Base-by-base conservation (phyloP, 2,329 filamentous ascomycete genomes). In the Fusarium chaquense region DNA sequence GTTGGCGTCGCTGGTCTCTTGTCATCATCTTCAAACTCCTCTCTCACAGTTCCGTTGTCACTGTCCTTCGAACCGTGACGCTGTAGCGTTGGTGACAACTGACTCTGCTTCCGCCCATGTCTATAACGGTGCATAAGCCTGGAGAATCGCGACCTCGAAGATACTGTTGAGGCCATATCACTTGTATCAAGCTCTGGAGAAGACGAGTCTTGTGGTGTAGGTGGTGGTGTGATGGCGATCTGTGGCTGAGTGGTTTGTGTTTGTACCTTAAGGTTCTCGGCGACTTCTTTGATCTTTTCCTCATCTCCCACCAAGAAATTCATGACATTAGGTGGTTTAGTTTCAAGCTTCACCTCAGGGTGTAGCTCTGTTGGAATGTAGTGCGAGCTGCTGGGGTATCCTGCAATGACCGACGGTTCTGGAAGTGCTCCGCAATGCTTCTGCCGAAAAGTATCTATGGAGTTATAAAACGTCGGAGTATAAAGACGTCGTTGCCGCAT, bases 401-500 rank as follows among this genome's bases (percentile, higher is more conserved):
- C 38, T 9, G 6, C 13, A 4, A 22, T 12, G 7, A 9, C 38
- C 15, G 7, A 24, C 12, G 4, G 9, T 5, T 15, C 12, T 3
- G 10, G 15, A n/a, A 38, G 13, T 8, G n/a, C 4, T 11, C 22
- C 50, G 12, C 38, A 16, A 6, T 67, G 62, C 10, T 33, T 51
- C 20, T 43, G 32, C 8, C 62, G 67, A 8, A 68, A 68, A 1
- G 26, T 30, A 15, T 45, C 28, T 51, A 38, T 47, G 1, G 58
- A 56, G 26, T 49, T 70, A 26, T 70, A 70, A 26, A 68, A 70
- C 0, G 50, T 68, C 1, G 53, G 3, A 0, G 58, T 67, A 4
- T 40, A 70, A 3, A 22, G n/a, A 4, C 67, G 49, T 9, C 58
- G 54, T n/a, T 70, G 67, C 0, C 64, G 32, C 67, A 70, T 70